Percentiles rank a stretch among this genome's conserved stretches.
Conservation (phyloP, 352 stramenopile species). For the Pythium volutum region DNA sequence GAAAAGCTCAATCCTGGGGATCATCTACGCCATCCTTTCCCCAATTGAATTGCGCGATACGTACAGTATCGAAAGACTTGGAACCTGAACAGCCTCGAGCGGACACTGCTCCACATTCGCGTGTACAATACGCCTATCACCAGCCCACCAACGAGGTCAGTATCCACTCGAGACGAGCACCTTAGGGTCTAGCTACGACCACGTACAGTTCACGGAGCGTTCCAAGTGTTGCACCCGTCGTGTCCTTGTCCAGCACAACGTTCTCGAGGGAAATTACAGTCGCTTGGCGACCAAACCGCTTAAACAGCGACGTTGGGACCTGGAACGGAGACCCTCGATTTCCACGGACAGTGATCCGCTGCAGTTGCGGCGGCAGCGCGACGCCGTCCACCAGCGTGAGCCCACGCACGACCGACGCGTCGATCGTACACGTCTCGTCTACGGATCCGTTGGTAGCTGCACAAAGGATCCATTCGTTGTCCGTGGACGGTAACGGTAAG, state of each 20-base stretch:
- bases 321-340: not conserved
- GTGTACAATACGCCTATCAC: not conserved
- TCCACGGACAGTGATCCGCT: not conserved
- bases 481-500: not conserved
- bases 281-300: not conserved
- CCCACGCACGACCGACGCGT: not conserved
- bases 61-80: not conserved
- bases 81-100: not conserved
- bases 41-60: not conserved
- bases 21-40: not conserved
- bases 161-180: not conserved
- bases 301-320: slow-evolving; percentile 1
- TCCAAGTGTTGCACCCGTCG: not conserved
- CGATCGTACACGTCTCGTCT: not conserved
- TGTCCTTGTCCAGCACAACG: not conserved
- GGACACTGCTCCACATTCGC: not conserved
- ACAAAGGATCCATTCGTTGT: not conserved
- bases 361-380: not conserved
- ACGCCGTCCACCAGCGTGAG: not conserved
- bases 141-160: not conserved
- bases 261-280: not conserved
- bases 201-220: slow-evolving; percentile 4
- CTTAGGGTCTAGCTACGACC: no score
- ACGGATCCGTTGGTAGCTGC: not conserved
- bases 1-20: not conserved